Base-by-base conservation (phyloP, 73 alveolate genomes). In the Paramecium pentaurelia region DNA sequence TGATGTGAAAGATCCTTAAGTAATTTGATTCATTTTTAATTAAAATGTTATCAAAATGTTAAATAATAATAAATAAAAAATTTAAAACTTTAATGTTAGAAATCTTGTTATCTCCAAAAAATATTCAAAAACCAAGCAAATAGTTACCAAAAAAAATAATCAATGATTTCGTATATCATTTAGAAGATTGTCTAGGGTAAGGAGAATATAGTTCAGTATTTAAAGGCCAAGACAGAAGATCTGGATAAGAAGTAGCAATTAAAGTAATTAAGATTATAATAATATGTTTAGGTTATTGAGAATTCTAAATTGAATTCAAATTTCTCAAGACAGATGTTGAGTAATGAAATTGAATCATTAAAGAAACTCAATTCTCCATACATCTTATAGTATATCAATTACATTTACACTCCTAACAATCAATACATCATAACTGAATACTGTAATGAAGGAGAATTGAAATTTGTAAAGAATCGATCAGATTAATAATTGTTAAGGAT, bases 341-440 rank as follows among this genome's bases (percentile, higher is more conserved):
- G 75, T 12, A 89, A 89, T 71, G 94, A 89, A 49, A 89, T 89
- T 6, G 71, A 37, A 25, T 59, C 77, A 10, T 51, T 89, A 34
- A 71, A 28, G 38, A 27, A 45, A 30, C 25, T 22, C 51, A 47
- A 71, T 71, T 89, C 49, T 34, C 37, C 44, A 71, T 16, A 71
- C 32, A 28, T 71, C 58, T 25, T 71, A 28, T 44, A 73, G 37
- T 71, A 80, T 73, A 14, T 89, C 70, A 54, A 54, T 22, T 54
- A 54, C 70, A 54, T 54, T 18, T 54, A 54, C 70, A 54, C 54
- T 60, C 92, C 77, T 6, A 71, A 58, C 9, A 64, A 59, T 12
- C 71, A 89, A 18, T 89, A 71, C 36, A 89, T 89, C 54, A 28
- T 89, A 7, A 89, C 94, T 14, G 94, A 89, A 54, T 89, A 28